Base-by-base conservation (phyloP, 331 rosid species). In the Cydonia oblonga region DNA sequence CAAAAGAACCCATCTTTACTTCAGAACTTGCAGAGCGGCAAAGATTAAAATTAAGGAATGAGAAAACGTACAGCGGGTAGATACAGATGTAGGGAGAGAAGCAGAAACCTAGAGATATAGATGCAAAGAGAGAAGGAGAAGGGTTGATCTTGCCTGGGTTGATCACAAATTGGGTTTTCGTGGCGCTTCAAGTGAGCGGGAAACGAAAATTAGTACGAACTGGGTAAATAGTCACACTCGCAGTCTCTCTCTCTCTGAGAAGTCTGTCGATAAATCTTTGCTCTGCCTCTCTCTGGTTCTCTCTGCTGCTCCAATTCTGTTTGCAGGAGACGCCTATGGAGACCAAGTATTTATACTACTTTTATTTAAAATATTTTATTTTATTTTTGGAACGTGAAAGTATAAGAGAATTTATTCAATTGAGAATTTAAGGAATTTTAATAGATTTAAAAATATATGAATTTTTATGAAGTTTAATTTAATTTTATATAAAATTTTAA, bases 111-210 rank as follows among this genome's bases (percentile, higher is more conserved):
- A 23, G 60, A 38, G 42, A 38, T 38, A 2, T 38, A 38, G 9
- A 38, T 35, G 0, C 12, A 35, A 12, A 35, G 14, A 66, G 28
- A 7, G 20, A 22, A 4, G 0, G 23, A 14, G 12, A 40, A 13
- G 71, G 23, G 44, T 42, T 72, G 29, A 69, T 11, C 80, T 81
- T 76, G 72, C 88, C 92, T 80, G 42, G 88, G 79, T 79, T 79
- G 82, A 81, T 56, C 81, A 61, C 66, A 25, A 33, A 25, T 49
- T 19, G 46, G 60, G 22, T 20, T 44, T 42, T 29, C 23, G 59
- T 14, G 53, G 22, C 13, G 59, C 16, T 26, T 26, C 63, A 44
- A 76, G 79, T 9, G 69, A 83, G 64, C 51, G 66, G 68, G 57
- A 78, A 85, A 78, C 64, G 74, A 81, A 26, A 57, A 28, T 77